These are phyloP conservation scores for Chimonanthus praecox DNA, from an alignment of 164 flowering plant genomes.

Conservation along the genomic window DNA sequence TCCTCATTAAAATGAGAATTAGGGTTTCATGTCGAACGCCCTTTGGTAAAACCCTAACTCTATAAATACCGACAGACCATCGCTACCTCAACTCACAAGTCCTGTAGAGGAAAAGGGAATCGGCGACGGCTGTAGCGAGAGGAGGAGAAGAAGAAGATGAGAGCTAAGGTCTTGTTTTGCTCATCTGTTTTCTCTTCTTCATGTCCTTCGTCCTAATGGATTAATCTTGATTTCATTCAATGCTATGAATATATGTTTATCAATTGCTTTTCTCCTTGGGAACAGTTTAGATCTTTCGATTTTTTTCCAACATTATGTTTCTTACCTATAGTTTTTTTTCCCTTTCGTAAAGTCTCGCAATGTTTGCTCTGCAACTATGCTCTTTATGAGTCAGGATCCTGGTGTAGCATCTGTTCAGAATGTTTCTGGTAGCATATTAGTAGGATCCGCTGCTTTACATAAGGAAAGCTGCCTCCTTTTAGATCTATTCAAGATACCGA, in stretches of 20 bases:
- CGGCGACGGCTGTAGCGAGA: neutral
- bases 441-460: too few relatives aligned
- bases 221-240: neutral
- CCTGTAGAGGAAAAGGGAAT: too few relatives aligned
- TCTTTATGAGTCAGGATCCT: neutral
- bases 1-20: neutral
- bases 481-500: too few relatives aligned
- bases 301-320: neutral
- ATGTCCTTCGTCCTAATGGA: neutral
- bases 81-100: neutral
- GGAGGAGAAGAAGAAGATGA: neutral
- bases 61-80: neutral
- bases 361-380: neutral
- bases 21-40: neutral
- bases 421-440: too few relatives aligned
- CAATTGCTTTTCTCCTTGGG: neutral
- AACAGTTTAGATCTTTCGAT: neutral
- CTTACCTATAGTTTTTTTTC: too few relatives aligned
- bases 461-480: too few relatives aligned
- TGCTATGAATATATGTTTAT: neutral
- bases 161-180: conserved; percentile 1
- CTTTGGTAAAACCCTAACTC: neutral
- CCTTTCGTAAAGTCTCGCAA: neutral
- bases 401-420: too few relatives aligned
- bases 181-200: neutral